Evolutionary conservation across 805 yeast species (phyloP).

Genomic region (Tetrapisispora phaffii): DNA sequence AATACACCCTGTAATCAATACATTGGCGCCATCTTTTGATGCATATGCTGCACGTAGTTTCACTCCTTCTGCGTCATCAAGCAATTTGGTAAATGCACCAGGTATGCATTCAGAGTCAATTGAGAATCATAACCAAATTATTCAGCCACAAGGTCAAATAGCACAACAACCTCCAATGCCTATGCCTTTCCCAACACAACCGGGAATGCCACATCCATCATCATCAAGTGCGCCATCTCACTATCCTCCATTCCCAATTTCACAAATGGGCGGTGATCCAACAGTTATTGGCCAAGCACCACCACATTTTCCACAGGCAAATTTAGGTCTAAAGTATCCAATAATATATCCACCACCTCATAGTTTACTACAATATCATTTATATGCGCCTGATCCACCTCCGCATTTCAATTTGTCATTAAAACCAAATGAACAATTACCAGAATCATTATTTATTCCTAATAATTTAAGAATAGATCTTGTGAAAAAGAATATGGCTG

Average conservation of each 20-base stretch:
- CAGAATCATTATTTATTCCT: slow-evolving; percentile 62
- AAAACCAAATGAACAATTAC: slow-evolving; percentile 61
- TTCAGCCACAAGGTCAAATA: background rate
- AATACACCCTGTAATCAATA: background rate
- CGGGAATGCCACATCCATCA: slow-evolving; percentile 1
- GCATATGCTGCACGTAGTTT: slow-evolving; percentile 26
- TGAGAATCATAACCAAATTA: background rate
- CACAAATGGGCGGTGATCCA: slow-evolving; percentile 1
- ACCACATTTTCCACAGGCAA: slow-evolving; percentile 4
- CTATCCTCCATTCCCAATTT: background rate
- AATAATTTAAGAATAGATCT: slow-evolving; percentile 61
- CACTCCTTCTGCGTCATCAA: slow-evolving; percentile 22
- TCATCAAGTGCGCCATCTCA: background rate
- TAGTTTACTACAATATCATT: slow-evolving; percentile 57
- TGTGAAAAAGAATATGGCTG: slow-evolving; percentile 68
- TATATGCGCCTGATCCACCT: slow-evolving; percentile 85
- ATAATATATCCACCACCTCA: slow-evolving; percentile 33
- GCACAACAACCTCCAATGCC: background rate
- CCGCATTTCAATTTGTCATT: slow-evolving; percentile 54
- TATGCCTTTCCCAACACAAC: background rate
- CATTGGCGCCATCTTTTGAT: slow-evolving; percentile 22
- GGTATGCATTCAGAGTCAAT: background rate
- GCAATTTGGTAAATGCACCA: slow-evolving; percentile 10
- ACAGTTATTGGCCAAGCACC: slow-evolving; percentile 1
- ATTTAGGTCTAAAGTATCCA: slow-evolving; percentile 18